Conservation (phyloP, 78 protist species). For the Dictyostelium citrinum region DNA sequence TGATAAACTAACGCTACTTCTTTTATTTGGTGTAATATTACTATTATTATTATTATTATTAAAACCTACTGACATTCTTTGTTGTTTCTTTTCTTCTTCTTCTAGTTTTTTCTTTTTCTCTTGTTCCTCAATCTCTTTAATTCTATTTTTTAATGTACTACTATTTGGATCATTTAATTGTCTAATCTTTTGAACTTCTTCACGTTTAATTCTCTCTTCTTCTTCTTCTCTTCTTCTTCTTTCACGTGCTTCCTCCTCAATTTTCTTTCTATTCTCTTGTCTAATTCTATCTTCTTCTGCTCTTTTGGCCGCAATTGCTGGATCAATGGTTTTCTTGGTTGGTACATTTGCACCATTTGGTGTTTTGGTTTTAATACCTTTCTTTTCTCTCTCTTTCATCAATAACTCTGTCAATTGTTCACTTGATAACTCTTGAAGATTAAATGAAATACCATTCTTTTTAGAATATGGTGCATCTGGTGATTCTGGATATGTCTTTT, state of each 20-base stretch:
- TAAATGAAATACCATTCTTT: conserved; percentile 33
- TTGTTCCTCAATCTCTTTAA: conserved; percentile 65
- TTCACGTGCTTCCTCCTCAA: conserved; percentile 69
- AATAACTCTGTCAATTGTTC: conserved; percentile 61
- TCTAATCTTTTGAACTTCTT: conserved; percentile 44
- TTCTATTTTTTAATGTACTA: conserved; percentile 35
- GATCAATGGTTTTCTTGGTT: conserved; percentile 13
- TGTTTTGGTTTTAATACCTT: conserved; percentile 37
- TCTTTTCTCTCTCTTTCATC: conserved; percentile 69
- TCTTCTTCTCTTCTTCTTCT: conserved; percentile 61
- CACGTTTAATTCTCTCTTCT: conserved; percentile 41
- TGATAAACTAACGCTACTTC: neutral
- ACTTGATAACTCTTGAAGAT: conserved; percentile 52
- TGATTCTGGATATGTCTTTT: conserved; percentile 47
- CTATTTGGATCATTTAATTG: conserved; percentile 19
- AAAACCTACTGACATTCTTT: neutral
- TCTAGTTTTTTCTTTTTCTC: conserved; percentile 30
- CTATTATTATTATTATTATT: neutral
- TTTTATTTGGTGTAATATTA: neutral
- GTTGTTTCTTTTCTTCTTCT: conserved; percentile 18
- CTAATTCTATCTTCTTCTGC: conserved; percentile 63
- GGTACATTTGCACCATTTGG: conserved; percentile 18
- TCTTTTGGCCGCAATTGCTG: conserved; percentile 27
- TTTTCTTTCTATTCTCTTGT: conserved; percentile 36
- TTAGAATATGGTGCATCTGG: conserved; percentile 57